Evolutionary conservation across 1,284 basidiomycete genomes (phyloP).

Genomic region (Malassezia psittaci): DNA sequence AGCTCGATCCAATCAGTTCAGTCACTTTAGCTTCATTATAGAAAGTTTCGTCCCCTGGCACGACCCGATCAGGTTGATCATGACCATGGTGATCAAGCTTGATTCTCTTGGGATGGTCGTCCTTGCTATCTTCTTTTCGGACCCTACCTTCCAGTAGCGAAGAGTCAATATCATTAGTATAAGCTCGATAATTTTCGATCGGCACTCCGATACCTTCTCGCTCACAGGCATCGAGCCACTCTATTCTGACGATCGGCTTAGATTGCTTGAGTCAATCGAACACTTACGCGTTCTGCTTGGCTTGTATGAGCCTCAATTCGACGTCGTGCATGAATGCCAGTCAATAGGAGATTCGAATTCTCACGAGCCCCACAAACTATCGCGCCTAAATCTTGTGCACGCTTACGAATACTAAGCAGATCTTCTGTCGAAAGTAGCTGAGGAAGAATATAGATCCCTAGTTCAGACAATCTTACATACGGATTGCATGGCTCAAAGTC

Average conservation of each 20-base stretch:
- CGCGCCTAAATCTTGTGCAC: constrained; percentile 1
- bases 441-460: constrained; percentile 8
- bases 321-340: constrained; percentile 6
- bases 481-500: constrained; percentile 7
- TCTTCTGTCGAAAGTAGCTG: not conserved
- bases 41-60: too few species aligned
- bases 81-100: too few species aligned
- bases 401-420: not conserved
- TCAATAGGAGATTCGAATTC: constrained; percentile 12
- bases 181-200: not conserved
- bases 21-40: too few species aligned
- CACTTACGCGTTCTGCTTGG: not conserved
- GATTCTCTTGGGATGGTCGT: too few species aligned
- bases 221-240: constrained; percentile 10
- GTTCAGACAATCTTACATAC: not conserved
- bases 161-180: not conserved
- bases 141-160: not conserved
- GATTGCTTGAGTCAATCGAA: not conserved
- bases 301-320: constrained; percentile 7
- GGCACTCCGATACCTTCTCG: not conserved
- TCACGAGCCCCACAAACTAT: not conserved
- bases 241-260: constrained; percentile 5
- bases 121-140: not conserved
- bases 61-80: too few species aligned
- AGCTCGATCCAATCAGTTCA: too few species aligned